Conservation (phyloP, 169 alveolate species). For the Pseudocohnilembus persalinus region DNA sequence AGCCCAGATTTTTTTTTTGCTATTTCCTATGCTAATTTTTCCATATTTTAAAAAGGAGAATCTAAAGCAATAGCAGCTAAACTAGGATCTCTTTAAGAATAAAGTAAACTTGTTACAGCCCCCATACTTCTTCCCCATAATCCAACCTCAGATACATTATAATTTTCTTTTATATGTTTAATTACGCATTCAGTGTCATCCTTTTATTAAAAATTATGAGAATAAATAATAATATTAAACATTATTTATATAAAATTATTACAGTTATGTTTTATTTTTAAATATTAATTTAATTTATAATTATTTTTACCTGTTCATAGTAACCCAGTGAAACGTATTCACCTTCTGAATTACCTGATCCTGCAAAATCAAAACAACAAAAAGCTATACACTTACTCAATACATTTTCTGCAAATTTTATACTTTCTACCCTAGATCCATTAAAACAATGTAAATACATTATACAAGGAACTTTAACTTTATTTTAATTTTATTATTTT, state of each 20-base stretch:
- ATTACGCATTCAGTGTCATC: conserved; percentile 45
- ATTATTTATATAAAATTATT: too few relatives aligned
- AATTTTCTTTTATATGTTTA: conserved; percentile 31
- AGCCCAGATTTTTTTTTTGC: conserved; percentile 43
- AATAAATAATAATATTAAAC: too few relatives aligned
- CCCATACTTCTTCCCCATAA: conserved; percentile 65
- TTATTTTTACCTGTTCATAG: conserved; percentile 22
- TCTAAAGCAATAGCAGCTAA: conserved; percentile 40
- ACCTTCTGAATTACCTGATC: conserved; percentile 58
- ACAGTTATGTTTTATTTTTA: too few relatives aligned
- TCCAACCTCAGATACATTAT: conserved; percentile 36
- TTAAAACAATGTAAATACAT: conserved; percentile 54
- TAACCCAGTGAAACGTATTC: conserved; percentile 51
- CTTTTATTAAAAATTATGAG: neutral
- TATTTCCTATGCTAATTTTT: conserved; percentile 42
- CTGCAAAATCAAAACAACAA: conserved; percentile 54
- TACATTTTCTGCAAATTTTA: conserved; percentile 40
- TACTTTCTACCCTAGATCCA: conserved; percentile 48
- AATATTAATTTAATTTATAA: too few relatives aligned
- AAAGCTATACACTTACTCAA: conserved; percentile 38
- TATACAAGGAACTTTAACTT: conserved; percentile 40
- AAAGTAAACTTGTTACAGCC: conserved; percentile 51
- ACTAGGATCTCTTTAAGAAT: conserved; percentile 43
- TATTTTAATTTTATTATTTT: neutral
- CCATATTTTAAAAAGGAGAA: conserved; percentile 43